These are phyloP conservation scores for Phlyctochytrium bullatum DNA, from an alignment of 192 early-diverging fungal species.

Conservation along the genomic window DNA sequence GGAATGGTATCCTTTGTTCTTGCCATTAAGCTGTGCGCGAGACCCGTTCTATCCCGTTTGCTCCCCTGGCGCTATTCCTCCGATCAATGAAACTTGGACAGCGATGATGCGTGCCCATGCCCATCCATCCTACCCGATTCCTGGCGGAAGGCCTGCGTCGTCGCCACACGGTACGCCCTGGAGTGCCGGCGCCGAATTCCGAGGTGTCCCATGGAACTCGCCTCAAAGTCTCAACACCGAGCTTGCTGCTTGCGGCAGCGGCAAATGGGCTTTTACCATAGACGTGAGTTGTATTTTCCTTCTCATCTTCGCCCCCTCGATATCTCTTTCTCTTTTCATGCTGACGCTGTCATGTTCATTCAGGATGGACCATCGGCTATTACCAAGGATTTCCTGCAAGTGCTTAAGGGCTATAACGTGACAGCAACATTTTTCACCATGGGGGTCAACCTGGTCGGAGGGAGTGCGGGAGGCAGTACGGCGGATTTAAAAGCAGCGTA, in stretches of 20 bases:
- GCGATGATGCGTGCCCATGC: not conserved
- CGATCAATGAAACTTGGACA: not conserved
- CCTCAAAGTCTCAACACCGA: conserved; percentile 16
- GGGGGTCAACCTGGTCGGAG: conserved; percentile 21
- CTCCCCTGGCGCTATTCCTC: too few species aligned
- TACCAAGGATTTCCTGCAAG: not conserved
- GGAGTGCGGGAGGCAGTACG: conserved; percentile 5
- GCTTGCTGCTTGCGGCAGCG: conserved; percentile 1
- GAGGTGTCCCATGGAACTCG: conserved; percentile 13
- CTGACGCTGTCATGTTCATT: not conserved
- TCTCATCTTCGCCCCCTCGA: not conserved
- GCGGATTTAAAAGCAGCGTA: conserved; percentile 7
- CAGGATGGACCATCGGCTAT: not conserved
- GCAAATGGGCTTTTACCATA: not conserved
- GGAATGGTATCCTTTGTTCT: too few species aligned
- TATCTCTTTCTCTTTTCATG: not conserved
- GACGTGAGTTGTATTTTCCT: not conserved
- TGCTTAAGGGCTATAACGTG: not conserved
- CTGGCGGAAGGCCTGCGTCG: not conserved
- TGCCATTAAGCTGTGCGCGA: too few species aligned
- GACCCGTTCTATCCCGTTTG: too few species aligned
- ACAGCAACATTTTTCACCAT: conserved; percentile 33
- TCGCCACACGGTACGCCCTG: not conserved
- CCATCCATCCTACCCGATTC: conserved; percentile 17
- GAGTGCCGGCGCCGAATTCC: not conserved